Conservation (phyloP, 768 basidiomycete species). For the Suillus placidus region DNA sequence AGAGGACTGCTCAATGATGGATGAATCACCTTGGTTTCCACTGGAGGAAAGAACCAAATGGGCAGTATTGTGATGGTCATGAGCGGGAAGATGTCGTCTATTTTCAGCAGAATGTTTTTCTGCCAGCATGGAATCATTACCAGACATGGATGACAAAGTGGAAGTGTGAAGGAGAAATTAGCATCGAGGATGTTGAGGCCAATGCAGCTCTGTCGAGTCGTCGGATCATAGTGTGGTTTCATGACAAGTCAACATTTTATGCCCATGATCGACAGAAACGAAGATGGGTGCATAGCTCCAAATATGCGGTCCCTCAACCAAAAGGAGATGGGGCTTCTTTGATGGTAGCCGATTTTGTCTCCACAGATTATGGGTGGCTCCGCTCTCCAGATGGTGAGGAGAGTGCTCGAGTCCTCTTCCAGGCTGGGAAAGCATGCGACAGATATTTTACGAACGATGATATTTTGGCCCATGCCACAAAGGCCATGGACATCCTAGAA, state of each 20-base stretch:
- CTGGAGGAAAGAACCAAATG: constrained; percentile 24
- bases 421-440: constrained; percentile 28
- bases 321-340: constrained; percentile 40
- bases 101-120: constrained; percentile 26
- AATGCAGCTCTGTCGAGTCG: too few relatives aligned
- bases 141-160: too few relatives aligned
- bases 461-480: constrained; percentile 26
- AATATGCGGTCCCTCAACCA: constrained; percentile 21
- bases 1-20: not conserved
- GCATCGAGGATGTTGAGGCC: too few relatives aligned
- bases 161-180: too few relatives aligned
- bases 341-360: constrained; percentile 41
- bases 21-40: constrained; percentile 21
- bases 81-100: constrained; percentile 33
- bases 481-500: constrained; percentile 24
- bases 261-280: too few relatives aligned
- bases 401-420: constrained; percentile 24
- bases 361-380: constrained; percentile 29
- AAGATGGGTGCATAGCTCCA: not conserved
- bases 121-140: constrained; percentile 21
- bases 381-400: constrained; percentile 11
- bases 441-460: constrained; percentile 35
- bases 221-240: too few relatives aligned
- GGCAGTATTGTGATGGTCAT: constrained; percentile 36
- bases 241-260: too few relatives aligned